Conservation (phyloP, 371 early-diverging fungal species). For the Mortierella sp. region DNA sequence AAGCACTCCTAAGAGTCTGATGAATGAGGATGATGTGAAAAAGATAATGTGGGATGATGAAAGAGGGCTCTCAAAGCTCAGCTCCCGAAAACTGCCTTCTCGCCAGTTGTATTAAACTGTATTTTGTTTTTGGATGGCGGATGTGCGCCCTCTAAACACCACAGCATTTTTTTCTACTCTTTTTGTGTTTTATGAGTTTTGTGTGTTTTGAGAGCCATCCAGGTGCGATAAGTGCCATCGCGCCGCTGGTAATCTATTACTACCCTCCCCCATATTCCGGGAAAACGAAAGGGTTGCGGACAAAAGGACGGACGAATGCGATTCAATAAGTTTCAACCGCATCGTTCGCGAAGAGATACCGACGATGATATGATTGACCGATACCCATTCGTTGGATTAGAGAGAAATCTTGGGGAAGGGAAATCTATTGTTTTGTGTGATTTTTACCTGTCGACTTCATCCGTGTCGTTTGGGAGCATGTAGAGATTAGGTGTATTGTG, state of each 20-base stretch:
- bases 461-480: conserved; percentile 47
- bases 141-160: background rate
- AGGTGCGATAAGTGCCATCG: too few species aligned
- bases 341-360: background rate
- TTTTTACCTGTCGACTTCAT: conserved; percentile 50
- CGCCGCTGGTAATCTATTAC: background rate
- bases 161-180: too few species aligned
- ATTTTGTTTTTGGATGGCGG: conserved; percentile 9
- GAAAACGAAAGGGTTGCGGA: background rate
- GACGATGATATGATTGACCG: too few species aligned
- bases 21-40: background rate
- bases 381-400: background rate
- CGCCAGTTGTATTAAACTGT: conserved; percentile 29
- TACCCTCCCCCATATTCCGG: background rate
- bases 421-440: too few species aligned
- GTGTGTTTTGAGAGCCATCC: too few species aligned
- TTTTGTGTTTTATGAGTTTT: too few species aligned
- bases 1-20: background rate
- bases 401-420: too few species aligned
- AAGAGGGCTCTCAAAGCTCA: conserved; percentile 6
- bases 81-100: background rate
- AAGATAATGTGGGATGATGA: conserved; percentile 13
- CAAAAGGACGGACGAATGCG: background rate
- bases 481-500: conserved; percentile 41
- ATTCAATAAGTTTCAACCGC: conserved; percentile 11